A percentile compares a stretch with the other conserved stretches of the same genome.
Evolutionary conservation across 805 yeast species (phyloP).

Genomic region (Cyberlindnera mrakii): DNA sequence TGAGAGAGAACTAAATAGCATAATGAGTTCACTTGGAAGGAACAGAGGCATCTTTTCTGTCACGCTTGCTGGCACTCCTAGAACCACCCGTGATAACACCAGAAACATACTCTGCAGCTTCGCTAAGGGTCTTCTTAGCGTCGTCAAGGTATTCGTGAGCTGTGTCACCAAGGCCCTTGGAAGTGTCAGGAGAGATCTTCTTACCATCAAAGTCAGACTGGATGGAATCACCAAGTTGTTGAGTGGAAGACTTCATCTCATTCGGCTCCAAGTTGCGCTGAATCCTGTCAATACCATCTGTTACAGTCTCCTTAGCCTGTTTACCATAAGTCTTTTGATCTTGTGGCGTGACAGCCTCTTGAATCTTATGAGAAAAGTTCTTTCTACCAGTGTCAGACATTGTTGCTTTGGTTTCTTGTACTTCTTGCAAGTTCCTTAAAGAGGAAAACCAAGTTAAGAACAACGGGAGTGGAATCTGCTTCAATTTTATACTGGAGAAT

Average conservation of each 20-base stretch:
- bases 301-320: slow-evolving; percentile 63
- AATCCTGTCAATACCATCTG: slow-evolving; percentile 60
- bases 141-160: slow-evolving; percentile 53
- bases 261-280: slow-evolving; percentile 60
- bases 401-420: slow-evolving; percentile 4
- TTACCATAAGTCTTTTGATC: slow-evolving; percentile 57
- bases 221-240: slow-evolving; percentile 60
- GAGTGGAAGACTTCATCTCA: slow-evolving; percentile 60
- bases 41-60: slow-evolving; percentile 39
- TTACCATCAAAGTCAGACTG: slow-evolving; percentile 46
- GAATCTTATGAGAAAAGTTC: slow-evolving; percentile 58
- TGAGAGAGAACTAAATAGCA: not conserved
- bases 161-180: slow-evolving; percentile 43
- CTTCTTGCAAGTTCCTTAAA: too few species aligned
- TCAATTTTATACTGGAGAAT: too few species aligned
- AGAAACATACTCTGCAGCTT: slow-evolving; percentile 40
- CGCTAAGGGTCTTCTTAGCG: slow-evolving; percentile 46
- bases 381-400: slow-evolving; percentile 67
- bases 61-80: slow-evolving; percentile 24
- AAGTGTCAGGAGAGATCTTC: slow-evolving; percentile 9
- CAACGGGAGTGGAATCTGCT: too few species aligned
- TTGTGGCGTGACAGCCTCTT: slow-evolving; percentile 68
- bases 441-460: too few species aligned
- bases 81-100: slow-evolving; percentile 40
- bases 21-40: slow-evolving; percentile 6